Conservation (phyloP, 192 early-diverging fungal genomes). For the Funneliformis geosporum region DNA sequence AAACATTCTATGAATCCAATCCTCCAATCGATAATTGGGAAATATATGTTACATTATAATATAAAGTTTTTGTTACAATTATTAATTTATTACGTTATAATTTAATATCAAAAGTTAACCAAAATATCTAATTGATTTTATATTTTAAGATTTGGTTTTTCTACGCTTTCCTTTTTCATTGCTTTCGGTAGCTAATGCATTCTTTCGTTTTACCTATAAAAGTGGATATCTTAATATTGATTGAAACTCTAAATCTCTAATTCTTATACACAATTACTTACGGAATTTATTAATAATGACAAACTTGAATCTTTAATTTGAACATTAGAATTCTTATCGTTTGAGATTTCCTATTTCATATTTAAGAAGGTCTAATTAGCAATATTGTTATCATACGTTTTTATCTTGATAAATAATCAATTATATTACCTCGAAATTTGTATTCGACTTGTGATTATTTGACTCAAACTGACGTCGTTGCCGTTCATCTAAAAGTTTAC, state of each 20-base stretch:
- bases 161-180: constrained; percentile 45
- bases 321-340: constrained; percentile 28
- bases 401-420: constrained; percentile 28
- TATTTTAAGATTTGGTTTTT: constrained; percentile 10
- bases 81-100: too few relatives aligned
- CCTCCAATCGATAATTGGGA: too few relatives aligned
- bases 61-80: too few relatives aligned
- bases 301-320: constrained; percentile 50
- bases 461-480: constrained; percentile 39
- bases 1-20: too few relatives aligned
- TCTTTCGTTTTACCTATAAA: constrained; percentile 60
- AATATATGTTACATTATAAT: too few relatives aligned
- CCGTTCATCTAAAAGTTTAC: constrained; percentile 63
- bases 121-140: not conserved
- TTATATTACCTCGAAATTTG: constrained; percentile 31
- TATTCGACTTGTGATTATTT: constrained; percentile 41
- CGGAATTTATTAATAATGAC: constrained; percentile 57
- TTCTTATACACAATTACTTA: constrained; percentile 32
- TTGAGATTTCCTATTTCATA: constrained; percentile 25
- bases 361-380: constrained; percentile 8
- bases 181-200: constrained; percentile 48
- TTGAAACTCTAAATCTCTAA: not conserved
- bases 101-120: too few relatives aligned
- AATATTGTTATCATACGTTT: constrained; percentile 30
- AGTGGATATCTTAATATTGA: not conserved